These are phyloP conservation scores for Fusarium staphyleae DNA, from an alignment of 2,329 filamentous ascomycete genomes.

Conservation along the genomic window DNA sequence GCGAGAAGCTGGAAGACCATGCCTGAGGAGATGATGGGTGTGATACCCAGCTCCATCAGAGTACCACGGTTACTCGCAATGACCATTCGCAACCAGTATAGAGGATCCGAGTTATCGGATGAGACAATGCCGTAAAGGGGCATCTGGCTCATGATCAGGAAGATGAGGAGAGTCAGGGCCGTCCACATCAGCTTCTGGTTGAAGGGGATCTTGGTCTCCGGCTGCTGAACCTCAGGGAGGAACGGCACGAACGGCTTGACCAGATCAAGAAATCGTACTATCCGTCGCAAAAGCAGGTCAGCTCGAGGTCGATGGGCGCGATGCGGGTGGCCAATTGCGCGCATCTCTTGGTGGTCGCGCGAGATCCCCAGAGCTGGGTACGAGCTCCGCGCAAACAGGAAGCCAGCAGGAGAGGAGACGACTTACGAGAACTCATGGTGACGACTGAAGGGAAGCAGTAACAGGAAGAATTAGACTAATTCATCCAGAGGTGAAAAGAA, in stretches of 20 bases:
- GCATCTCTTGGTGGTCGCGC: conserved; percentile 22
- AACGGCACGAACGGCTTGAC: conserved; percentile 99
- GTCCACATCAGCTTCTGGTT: conserved; percentile 99
- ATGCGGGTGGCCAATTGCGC: conserved; percentile 40
- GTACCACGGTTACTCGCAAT: conserved; percentile 98
- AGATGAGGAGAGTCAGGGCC: conserved; percentile 92
- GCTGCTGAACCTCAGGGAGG: conserved; percentile 98
- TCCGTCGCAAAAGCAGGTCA: conserved; percentile 37
- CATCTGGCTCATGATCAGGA: conserved; percentile 99
- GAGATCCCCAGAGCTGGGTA: conserved; percentile 23
- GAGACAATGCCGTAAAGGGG: conserved; percentile 99
- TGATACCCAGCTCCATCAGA: conserved; percentile 95
- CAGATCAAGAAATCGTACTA: conserved; percentile 98
- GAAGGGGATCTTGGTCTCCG: conserved; percentile 98
- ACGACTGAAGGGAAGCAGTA: conserved; percentile 46
- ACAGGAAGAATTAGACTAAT: conserved; percentile 50
- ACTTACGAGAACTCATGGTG: conserved; percentile 66
- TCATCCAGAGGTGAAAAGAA: conserved; percentile 50
- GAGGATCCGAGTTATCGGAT: conserved; percentile 95
- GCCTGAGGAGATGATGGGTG: conserved; percentile 98
- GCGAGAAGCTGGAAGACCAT: conserved; percentile 99
- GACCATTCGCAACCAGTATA: conserved; percentile 99
- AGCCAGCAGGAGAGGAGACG: conserved; percentile 11
- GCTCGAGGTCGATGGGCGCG: conserved; percentile 28
- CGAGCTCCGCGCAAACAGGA: conserved; percentile 28